Base-by-base conservation (phyloP, 345 rosid species). In the Eucalyptus guilfoylei region DNA sequence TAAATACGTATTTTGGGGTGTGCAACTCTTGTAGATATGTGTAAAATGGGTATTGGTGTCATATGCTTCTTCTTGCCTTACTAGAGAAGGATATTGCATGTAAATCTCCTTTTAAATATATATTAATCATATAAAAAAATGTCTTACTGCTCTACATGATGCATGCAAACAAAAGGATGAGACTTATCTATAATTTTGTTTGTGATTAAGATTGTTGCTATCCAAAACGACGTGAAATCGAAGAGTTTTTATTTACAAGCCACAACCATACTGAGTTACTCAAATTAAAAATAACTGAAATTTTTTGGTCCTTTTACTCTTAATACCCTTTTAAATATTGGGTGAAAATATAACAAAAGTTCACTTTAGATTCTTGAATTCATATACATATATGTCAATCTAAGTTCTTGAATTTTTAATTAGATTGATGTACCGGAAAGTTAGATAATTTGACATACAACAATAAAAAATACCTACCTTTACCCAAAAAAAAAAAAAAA, bases 141-240 rank as follows among this genome's bases (percentile, higher is more conserved):
- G 58, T 19, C 26, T 21, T 52, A 19, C 0, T 7, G 2, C 26
- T 52, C 5, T 19, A 0, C 19, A 50, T 8, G 48, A 11, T 45
- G 48, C 48, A 45, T 45, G 12, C 48, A 45, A 45, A 45, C 54
- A 50, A 50, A 52, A 52, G 5, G 26, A 52, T 21, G 26, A 52
- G 58, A 21, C 26, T 52, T 52, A 1, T 3, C 11, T 52, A 52
- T 21, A 52, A 52, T 52, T 52, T 52, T 52, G 26, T 52, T 52
- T 52, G 11, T 0, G 5, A 52, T 52, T 21, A 52, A 52, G 26
- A 52, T 52, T 52, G 11, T 52, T 52, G 10, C 2, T 52, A 52
- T 52, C 5, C 5, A 1, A 21, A 52, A 52, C 0, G 1, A 52
- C 2, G 1, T 8, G 58, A 52, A 26, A 60, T 60, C 2, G 2